Percentiles rank a stretch among this genome's conserved stretches.
Conservation (phyloP, 495 filamentous ascomycete species). For the Cercophora sp. region DNA sequence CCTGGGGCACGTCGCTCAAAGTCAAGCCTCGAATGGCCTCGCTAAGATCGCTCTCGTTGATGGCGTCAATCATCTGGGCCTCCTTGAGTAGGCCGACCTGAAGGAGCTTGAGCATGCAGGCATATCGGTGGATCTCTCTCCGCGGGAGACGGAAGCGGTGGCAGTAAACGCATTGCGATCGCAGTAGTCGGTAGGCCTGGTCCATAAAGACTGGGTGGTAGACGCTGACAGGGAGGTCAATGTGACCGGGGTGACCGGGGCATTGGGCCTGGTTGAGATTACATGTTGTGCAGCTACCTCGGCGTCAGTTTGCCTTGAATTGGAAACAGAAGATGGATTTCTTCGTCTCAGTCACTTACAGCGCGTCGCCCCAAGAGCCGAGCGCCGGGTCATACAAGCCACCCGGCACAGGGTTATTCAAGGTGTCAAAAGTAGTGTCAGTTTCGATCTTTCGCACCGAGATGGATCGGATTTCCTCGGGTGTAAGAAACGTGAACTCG, state of each 20-base stretch:
- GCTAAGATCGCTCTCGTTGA: conserved; percentile 47
- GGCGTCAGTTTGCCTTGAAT: conserved; percentile 14
- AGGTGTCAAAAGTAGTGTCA: conserved; percentile 80
- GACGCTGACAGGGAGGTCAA: conserved; percentile 85
- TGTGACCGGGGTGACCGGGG: conserved; percentile 91
- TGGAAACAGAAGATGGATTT: conserved; percentile 1
- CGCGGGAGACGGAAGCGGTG: conserved; percentile 72
- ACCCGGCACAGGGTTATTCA: conserved; percentile 78
- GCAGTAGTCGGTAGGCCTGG: conserved; percentile 76
- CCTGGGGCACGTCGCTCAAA: conserved; percentile 21
- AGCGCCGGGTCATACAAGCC: conserved; percentile 92
- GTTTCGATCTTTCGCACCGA: conserved; percentile 92
- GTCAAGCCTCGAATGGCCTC: conserved; percentile 17
- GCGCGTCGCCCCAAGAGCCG: conserved; percentile 79
- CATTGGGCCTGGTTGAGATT: conserved; percentile 72
- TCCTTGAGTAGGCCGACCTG: conserved; percentile 78
- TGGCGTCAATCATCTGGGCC: conserved; percentile 59
- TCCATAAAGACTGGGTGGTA: conserved; percentile 95
- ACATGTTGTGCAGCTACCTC: conserved; percentile 79
- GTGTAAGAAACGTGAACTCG: conserved; percentile 77
- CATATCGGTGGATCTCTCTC: conserved; percentile 65
- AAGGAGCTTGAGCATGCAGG: conserved; percentile 82
- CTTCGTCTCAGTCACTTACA: conserved; percentile 51
- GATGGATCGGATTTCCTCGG: conserved; percentile 77
- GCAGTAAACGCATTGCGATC: conserved; percentile 87